A percentile compares a stretch with the other conserved stretches of the same genome.
Evolutionary conservation across 768 basidiomycete species (phyloP).

Genomic region (Asterophora parasitica): DNA sequence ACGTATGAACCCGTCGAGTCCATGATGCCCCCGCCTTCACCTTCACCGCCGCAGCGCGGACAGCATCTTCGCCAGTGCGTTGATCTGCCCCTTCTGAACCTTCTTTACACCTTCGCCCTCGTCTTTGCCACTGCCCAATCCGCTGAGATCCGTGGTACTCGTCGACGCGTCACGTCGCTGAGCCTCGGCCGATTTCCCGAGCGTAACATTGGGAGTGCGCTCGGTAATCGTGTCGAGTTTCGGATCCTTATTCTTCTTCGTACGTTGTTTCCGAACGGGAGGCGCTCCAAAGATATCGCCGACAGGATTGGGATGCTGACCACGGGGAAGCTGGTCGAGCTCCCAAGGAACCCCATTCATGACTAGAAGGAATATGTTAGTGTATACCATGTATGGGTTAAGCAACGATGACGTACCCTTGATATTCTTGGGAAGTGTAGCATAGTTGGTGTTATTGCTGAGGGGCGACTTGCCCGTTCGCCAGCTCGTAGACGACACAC

Average conservation of each 20-base stretch:
- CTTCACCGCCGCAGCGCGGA: conserved; percentile 67
- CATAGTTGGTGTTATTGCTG: conserved; percentile 25
- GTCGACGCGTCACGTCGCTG: conserved; percentile 62
- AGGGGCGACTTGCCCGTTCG: conserved; percentile 42
- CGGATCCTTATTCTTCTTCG: conserved; percentile 61
- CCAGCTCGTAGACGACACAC: conserved; percentile 73
- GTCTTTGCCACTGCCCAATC: conserved; percentile 33
- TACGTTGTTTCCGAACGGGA: conserved; percentile 58
- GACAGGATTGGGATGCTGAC: conserved; percentile 53
- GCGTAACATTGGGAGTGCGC: conserved; percentile 41
- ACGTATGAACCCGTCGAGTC: conserved; percentile 16
- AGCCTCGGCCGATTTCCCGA: conserved; percentile 41
- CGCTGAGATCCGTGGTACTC: conserved; percentile 67
- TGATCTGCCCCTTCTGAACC: conserved; percentile 87
- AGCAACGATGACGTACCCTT: conserved; percentile 56
- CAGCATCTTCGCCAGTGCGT: conserved; percentile 87
- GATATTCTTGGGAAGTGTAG: conserved; percentile 61
- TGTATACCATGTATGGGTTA: conserved; percentile 11
- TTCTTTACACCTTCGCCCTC: conserved; percentile 56
- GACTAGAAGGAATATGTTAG: conserved; percentile 34
- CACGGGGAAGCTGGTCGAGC: conserved; percentile 63
- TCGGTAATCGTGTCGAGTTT: conserved; percentile 74
- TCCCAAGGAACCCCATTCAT: conserved; percentile 79
- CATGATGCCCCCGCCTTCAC: conserved; percentile 7
- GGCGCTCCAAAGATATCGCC: conserved; percentile 62